These are phyloP conservation scores for Chaetomium sp. DNA, from an alignment of 2,329 filamentous ascomycete species.

Conservation along the genomic window DNA sequence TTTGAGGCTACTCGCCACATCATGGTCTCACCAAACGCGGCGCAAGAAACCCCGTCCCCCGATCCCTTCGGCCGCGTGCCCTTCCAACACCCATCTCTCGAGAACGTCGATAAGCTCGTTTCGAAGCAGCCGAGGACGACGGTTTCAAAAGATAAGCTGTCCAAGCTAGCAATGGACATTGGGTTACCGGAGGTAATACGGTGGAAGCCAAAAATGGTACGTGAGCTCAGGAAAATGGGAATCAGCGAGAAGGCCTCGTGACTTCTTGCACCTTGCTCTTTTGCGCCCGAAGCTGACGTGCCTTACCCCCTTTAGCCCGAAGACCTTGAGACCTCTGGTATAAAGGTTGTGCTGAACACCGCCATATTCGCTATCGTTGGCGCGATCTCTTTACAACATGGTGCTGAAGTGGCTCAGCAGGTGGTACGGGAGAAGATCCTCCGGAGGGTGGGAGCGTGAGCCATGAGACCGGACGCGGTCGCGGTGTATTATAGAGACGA, in stretches of 20 bases:
- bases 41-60: background rate
- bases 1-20: slow-evolving; percentile 22
- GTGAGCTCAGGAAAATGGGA: slow-evolving; percentile 21
- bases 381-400: slow-evolving; percentile 81
- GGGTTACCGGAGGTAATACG: slow-evolving; percentile 70
- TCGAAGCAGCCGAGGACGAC: slow-evolving; percentile 52
- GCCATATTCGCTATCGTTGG: slow-evolving; percentile 81
- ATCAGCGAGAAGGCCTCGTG: background rate
- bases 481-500: slow-evolving; percentile 8
- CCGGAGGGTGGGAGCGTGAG: slow-evolving; percentile 30
- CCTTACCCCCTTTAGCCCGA: slow-evolving; percentile 40
- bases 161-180: slow-evolving; percentile 60
- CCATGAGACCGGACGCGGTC: background rate
- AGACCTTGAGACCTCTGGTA: slow-evolving; percentile 65
- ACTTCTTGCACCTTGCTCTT: background rate
- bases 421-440: slow-evolving; percentile 73
- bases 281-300: background rate
- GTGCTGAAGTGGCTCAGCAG: slow-evolving; percentile 68
- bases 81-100: slow-evolving; percentile 64
- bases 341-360: slow-evolving; percentile 67
- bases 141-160: slow-evolving; percentile 59
- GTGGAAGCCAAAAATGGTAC: slow-evolving; percentile 82
- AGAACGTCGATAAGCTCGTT: slow-evolving; percentile 67
- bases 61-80: slow-evolving; percentile 49
- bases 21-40: slow-evolving; percentile 13